phyloP scores from a whole-genome alignment of 352 stramenopile genomes.

The Pseudoperonospora humuli region DNA sequence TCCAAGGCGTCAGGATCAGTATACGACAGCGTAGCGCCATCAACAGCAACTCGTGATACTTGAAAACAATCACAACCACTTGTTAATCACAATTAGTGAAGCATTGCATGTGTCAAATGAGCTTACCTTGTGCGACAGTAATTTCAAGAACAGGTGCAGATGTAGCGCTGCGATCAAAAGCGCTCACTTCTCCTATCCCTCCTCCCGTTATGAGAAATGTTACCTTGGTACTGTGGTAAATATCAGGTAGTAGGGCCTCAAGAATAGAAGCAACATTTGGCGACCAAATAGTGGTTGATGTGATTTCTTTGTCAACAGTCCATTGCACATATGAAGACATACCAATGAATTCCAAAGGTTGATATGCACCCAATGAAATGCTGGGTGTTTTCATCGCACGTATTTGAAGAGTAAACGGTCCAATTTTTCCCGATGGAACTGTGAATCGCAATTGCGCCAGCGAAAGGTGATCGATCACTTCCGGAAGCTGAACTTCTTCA shows the following conservation, averaged over 20 bases:
- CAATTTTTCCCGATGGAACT: constrained; percentile 33
- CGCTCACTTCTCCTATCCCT: constrained; percentile 38
- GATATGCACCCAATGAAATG: constrained; percentile 6
- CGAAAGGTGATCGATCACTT: constrained; percentile 20
- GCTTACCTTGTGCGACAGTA: constrained; percentile 32
- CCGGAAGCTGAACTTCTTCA: constrained; percentile 18
- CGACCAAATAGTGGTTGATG: constrained; percentile 21
- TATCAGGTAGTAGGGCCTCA: neutral
- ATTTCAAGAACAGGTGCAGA: constrained; percentile 31
- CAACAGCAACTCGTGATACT: constrained; percentile 11
- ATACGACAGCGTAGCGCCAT: constrained; percentile 8
- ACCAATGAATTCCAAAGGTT: constrained; percentile 15
- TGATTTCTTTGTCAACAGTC: constrained; percentile 16
- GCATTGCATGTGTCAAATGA: no score
- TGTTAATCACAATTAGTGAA: no score
- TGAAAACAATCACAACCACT: neutral
- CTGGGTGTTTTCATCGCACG: constrained; percentile 15
- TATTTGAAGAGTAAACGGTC: constrained; percentile 36
- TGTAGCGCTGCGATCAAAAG: constrained; percentile 26
- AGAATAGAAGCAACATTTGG: constrained; percentile 25
- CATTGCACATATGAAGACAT: constrained; percentile 23
- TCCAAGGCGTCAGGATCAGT: constrained; percentile 13
- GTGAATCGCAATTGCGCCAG: constrained; percentile 26
- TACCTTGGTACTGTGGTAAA: constrained; percentile 1
- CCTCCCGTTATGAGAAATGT: constrained; percentile 34